Evolutionary conservation across 495 filamentous ascomycete genomes (phyloP).

Genomic region (Filosporella fistucella): DNA sequence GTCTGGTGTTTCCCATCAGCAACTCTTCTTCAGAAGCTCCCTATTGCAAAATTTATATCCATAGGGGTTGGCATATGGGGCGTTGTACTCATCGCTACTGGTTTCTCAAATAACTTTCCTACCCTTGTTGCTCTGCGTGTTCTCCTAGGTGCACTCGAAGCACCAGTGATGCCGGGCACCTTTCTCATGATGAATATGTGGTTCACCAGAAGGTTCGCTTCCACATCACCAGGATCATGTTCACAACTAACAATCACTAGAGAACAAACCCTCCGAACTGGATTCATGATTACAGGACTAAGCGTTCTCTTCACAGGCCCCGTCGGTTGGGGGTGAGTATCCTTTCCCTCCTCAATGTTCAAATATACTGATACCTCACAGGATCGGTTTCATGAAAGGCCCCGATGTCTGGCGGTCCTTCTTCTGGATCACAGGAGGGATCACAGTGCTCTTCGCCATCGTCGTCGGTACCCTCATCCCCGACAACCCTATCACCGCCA

Average conservation of each 20-base stretch:
- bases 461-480: constrained; percentile 56
- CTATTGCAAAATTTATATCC: constrained; percentile 35
- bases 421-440: constrained; percentile 49
- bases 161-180: constrained; percentile 57
- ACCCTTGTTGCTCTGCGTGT: constrained; percentile 32
- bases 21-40: constrained; percentile 45
- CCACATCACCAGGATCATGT: neutral
- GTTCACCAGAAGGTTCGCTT: constrained; percentile 43
- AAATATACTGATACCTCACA: too few species aligned
- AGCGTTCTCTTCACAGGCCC: constrained; percentile 2
- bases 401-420: constrained; percentile 37
- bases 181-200: constrained; percentile 56
- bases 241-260: constrained; percentile 6
- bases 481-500: constrained; percentile 56
- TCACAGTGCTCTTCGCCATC: constrained; percentile 51
- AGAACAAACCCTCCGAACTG: constrained; percentile 32
- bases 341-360: too few species aligned
- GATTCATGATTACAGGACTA: constrained; percentile 41
- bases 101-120: constrained; percentile 21
- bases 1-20: constrained; percentile 40
- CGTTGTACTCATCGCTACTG: constrained; percentile 38
- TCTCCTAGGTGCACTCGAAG: constrained; percentile 57
- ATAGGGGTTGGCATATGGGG: constrained; percentile 42
- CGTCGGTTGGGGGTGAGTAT: too few species aligned
- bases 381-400: constrained; percentile 24